phyloP scores from a whole-genome alignment of 2,329 filamentous ascomycete genomes.

The Fusarium mexicanum region DNA sequence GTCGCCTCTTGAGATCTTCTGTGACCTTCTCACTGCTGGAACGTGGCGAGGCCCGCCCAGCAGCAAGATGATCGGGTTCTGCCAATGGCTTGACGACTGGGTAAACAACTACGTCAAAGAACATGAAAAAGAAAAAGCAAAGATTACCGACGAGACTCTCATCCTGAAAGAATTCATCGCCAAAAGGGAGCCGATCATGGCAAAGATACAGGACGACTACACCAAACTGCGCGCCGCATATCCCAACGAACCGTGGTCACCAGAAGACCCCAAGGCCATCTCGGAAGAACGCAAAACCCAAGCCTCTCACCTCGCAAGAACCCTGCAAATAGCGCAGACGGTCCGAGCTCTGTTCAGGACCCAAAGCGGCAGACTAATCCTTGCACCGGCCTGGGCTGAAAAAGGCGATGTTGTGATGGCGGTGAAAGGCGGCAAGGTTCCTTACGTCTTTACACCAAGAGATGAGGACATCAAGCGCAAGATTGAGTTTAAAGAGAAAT shows the following conservation, averaged over 20 bases:
- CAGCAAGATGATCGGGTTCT: not conserved
- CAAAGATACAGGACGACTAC: not conserved
- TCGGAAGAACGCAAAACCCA: not conserved
- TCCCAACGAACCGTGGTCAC: not conserved
- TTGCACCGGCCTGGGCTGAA: constrained; percentile 2
- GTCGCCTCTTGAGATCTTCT: not conserved
- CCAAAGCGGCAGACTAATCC: not conserved
- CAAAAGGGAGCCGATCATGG: not conserved
- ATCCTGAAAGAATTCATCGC: not conserved
- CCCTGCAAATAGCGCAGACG: not conserved
- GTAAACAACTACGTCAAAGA: not conserved
- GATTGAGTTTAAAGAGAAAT: not conserved
- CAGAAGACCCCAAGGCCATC: not conserved
- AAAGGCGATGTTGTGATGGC: not conserved
- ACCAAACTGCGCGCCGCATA: not conserved
- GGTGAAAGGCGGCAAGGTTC: not conserved
- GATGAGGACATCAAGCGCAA: not conserved
- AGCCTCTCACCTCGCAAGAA: not conserved
- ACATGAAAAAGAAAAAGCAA: not conserved
- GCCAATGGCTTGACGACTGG: not conserved
- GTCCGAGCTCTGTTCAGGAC: not conserved
- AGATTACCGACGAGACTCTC: rapidly evolving
- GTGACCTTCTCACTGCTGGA: not conserved
- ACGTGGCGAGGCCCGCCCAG: rapidly evolving
- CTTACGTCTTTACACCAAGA: not conserved